Base-by-base conservation (phyloP, 179 eudicot genomes). In the Beta corolliflora region DNA sequence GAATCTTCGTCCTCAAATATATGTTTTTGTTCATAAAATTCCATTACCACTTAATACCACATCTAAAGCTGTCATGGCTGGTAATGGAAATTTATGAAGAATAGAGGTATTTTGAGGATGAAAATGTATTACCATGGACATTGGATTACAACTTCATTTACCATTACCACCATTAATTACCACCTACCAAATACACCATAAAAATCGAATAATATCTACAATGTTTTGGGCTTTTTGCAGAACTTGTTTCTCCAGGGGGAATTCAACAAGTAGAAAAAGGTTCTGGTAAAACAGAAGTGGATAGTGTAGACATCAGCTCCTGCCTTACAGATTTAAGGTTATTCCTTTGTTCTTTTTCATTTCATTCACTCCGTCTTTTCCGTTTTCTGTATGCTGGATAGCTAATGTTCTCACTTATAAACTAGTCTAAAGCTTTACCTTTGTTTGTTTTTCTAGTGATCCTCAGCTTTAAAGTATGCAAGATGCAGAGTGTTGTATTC, bases 261-360 rank as follows among this genome's bases (percentile, higher is more conserved):
- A 5, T 8, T 36, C 31, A 2, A n/a, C 9, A 48, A 48, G 8
- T 48, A 1, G 53, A 48, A 48, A 48, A 48, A 48, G 53, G 10
- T 48, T 48, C 53, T 48, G 53, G 53, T 48, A 59, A 46, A 36
- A 36, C 41, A 60, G 60, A 31, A 50, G 2, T 12, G 46, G 61
- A 25, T 16, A 54, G 54, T 41, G 14, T 45, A 71, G 70, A 71
- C 48, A 45, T 71, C 48, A 52, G 48, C 25, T 71, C 82, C 68
- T 79, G 60, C 60, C 15, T 45, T 63, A 19, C 68, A 59, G 50
- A 44, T 16, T 25, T 9, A 59, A 76, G 79, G 79, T 76, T 3
- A 21, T 60, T 21, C 45, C 48, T 55, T 41, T 36, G 1, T 58
- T 75, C 36, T 44, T 10, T 29, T 46, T 7, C 11, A 0, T 0